These are phyloP conservation scores for Paramyrothecium roridum DNA, from an alignment of 2,329 filamentous ascomycete genomes.

Conservation along the genomic window DNA sequence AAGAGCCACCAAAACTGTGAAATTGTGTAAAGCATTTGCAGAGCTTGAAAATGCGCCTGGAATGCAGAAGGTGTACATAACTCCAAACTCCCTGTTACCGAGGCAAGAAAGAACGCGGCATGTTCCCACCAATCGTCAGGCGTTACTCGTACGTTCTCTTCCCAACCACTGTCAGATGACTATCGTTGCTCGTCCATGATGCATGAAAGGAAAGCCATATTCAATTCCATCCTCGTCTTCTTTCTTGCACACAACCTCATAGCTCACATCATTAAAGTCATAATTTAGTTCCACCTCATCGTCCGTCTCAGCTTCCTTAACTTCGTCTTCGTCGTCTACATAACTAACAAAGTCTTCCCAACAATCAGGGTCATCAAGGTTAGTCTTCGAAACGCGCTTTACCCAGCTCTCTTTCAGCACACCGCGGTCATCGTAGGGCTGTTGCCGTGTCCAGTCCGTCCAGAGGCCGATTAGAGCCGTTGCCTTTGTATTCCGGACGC, in stretches of 20 bases:
- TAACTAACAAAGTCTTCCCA: conserved; percentile 17
- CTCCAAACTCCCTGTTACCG: too few species aligned
- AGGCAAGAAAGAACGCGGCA: too few species aligned
- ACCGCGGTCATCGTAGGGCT: conserved; percentile 22
- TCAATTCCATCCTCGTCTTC: not conserved
- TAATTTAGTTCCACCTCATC: conserved; percentile 7
- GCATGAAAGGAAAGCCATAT: too few species aligned
- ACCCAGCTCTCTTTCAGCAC: conserved; percentile 17
- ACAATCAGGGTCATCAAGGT: conserved; percentile 18
- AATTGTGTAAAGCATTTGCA: too few species aligned
- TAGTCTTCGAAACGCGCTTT: conserved; percentile 13
- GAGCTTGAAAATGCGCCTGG: too few species aligned
- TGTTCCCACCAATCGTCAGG: too few species aligned
- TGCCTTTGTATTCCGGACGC: conserved; percentile 11
- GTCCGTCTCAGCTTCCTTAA: conserved; percentile 9
- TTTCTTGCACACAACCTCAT: conserved; percentile 4
- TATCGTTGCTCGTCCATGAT: too few species aligned
- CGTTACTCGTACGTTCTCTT: too few species aligned
- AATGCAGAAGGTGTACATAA: too few species aligned
- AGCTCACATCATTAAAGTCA: conserved; percentile 8
- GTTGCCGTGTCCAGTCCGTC: conserved; percentile 19
- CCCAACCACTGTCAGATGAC: too few species aligned
- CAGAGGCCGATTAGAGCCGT: conserved; percentile 16
- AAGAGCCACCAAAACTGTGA: too few species aligned
- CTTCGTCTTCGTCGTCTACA: not conserved